Evolutionary conservation across 192 early-diverging fungal species (phyloP), one percentile per base, ranked within the genome.

Genomic region (Backusella liffmaniae): DNA sequence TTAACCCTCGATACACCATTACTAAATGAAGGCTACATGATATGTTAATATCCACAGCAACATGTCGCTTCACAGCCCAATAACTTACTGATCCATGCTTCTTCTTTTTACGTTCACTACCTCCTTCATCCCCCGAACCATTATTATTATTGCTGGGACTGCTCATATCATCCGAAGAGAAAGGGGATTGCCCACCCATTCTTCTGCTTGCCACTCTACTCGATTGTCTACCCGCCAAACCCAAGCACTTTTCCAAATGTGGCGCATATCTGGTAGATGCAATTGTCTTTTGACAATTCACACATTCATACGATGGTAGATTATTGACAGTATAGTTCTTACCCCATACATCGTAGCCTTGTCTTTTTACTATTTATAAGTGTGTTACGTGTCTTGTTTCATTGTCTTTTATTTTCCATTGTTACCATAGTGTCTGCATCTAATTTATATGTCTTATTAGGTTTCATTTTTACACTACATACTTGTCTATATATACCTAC

Each of bases 241-340:
- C 96, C 73, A 97, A 84, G 85, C 96, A 97, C 76, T 96, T 97
- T 86, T 96, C 95, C 51, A 97, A 86, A 79, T 97, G 96, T 35
- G 95, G 89, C 5, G 96, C 96, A 80, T 95, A 97, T 77, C 96
- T 88, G 42, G 89, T 86, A n/a, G 93, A 92, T 29, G 96, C 92
- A 79, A 89, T 95, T 39, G 84, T 82, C 35, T 87, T 85, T 73
- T 91, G 85, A 85, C 96, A 97, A 81, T 90, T 92, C 35, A 91
- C 88, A 78, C 96, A 97, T 53, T 95, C 89, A 73, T 90, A 94
- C 51, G 87, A 86, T 34, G 92, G 91, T n/a, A 83, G 69, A 35
- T 85, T 88, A 34, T 82, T 82, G 10, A 78, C 76, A 34, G 84
- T 86, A 16, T 80, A 89, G 59, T 70, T 86, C 72, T 90, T 91